Base-by-base conservation (phyloP, 2,329 filamentous ascomycete genomes). In the Ceratocystis huliohia region DNA sequence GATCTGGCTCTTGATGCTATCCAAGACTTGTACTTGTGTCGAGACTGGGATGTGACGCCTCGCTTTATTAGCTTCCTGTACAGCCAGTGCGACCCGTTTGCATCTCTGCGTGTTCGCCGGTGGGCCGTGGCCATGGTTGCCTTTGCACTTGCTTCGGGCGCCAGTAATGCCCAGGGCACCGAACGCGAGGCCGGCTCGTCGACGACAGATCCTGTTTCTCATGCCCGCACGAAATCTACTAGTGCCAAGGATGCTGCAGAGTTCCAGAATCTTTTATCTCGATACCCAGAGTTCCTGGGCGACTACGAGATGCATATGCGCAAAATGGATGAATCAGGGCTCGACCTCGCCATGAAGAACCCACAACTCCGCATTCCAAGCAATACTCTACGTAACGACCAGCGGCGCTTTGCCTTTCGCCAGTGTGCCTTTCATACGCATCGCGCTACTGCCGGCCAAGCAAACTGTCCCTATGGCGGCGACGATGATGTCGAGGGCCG, bases 391-490 rank as follows among this genome's bases (percentile, higher is more conserved):
- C 76, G 79, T 68, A 82, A 79, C 73, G 82, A 82, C 59, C 80
- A 84, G 74, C 80, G 82, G 45, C 76, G 80, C 64, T 84, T 84
- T 70, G 82, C 82, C n/a, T 85, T 84, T 72, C 77, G 82, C 28
- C 80, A 82, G 72, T 85, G 82, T 72, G 82, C 81, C 13, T 85
- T 85, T 70, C 82, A 85, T 72, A 82, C 80, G 46, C 82, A 85
- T 70, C 77, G 82, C 22, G 78, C 80, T 3, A 73, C 76, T 6
- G 80, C 83, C 44, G 82, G 81, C 22, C 78, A 85, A 72, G 77
- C 77, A 4, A 74, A 74, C n/a, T 85, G 82, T 68, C 82, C 81
- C 15, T 78, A 83, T 70, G 71, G 71, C 10, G 69, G 61, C 13
- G 64, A 63, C 30, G 64, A 65, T 15, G 63, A 68, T 41, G 46